Conservation (phyloP, 805 yeast genomes). For the Metschnikowia henanensis region DNA sequence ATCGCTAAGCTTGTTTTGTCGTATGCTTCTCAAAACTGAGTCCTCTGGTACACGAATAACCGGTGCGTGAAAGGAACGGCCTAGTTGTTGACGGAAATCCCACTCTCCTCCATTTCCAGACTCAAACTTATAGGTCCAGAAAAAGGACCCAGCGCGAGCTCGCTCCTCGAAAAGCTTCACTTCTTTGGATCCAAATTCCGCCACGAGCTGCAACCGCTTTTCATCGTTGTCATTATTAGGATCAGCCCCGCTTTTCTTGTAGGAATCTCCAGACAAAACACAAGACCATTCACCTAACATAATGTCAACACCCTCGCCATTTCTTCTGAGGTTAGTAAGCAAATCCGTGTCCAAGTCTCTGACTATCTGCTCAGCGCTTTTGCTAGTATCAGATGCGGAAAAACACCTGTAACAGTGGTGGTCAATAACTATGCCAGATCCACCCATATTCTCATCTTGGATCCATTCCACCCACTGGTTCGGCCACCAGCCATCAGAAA, state of each 20-base stretch:
- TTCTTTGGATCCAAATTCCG: constrained; percentile 61
- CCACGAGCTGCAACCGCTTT: constrained; percentile 53
- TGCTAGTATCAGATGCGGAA: constrained; percentile 66
- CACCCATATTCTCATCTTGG: constrained; percentile 36
- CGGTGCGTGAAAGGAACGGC: constrained; percentile 31
- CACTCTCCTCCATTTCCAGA: constrained; percentile 95
- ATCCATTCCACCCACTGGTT: constrained; percentile 74
- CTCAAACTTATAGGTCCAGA: constrained; percentile 90
- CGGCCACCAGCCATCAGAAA: constrained; percentile 95
- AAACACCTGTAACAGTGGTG: constrained; percentile 86
- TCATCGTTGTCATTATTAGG: constrained; percentile 23
- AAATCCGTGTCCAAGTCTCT: constrained; percentile 51
- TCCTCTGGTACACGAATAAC: constrained; percentile 37
- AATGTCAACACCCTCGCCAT: constrained; percentile 56
- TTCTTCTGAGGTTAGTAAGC: constrained; percentile 46
- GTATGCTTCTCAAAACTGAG: constrained; percentile 37
- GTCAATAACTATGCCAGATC: constrained; percentile 71
- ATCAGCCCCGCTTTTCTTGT: constrained; percentile 50
- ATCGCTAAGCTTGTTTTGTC: constrained; percentile 33
- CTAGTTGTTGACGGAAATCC: constrained; percentile 82
- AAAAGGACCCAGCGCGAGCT: constrained; percentile 65
- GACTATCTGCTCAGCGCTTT: constrained; percentile 64
- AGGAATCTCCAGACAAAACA: constrained; percentile 73
- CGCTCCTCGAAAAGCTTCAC: constrained; percentile 45
- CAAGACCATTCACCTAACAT: constrained; percentile 91